These are phyloP conservation scores for Chlamydomonas schloesseri DNA, from an alignment of 139 green algal genomes.

Conservation along the genomic window DNA sequence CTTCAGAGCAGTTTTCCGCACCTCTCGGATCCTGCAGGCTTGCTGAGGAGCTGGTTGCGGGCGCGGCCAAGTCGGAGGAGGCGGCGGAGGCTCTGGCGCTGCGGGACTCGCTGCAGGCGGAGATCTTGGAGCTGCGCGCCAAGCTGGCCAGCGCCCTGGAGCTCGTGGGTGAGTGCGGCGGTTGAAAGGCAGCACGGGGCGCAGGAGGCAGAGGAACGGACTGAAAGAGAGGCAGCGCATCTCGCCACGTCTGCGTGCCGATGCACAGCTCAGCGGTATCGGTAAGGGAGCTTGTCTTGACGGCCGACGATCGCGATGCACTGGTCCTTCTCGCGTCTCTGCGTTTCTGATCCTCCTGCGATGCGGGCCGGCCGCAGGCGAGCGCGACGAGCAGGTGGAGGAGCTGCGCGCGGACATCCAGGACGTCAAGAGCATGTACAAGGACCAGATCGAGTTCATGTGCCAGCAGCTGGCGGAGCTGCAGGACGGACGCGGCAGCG, in stretches of 20 bases:
- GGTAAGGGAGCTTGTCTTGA: no score
- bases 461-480: slow-evolving; percentile 63
- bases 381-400: slow-evolving; percentile 90
- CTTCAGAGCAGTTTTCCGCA: no score
- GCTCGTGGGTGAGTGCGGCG: slow-evolving; percentile 86
- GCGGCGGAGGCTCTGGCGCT: slow-evolving; percentile 66
- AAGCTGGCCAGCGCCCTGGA: slow-evolving; percentile 81
- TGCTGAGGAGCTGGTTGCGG: slow-evolving; percentile 86
- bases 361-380: no score
- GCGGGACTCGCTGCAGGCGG: slow-evolving; percentile 78
- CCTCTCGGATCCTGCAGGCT: no score
- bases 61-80: slow-evolving; percentile 61
- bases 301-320: no score
- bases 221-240: no score
- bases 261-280: no score
- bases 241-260: no score
- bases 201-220: no score
- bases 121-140: slow-evolving; percentile 71
- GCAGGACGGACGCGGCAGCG: slow-evolving; percentile 1
- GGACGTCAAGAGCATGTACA: slow-evolving; percentile 90
- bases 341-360: no score
- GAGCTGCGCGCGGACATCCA: slow-evolving; percentile 87
- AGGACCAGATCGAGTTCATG: slow-evolving; percentile 89
- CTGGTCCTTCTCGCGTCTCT: no score
- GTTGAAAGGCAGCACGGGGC: slow-evolving; percentile 90